Base-by-base conservation (phyloP, 345 rosid species). In the Raphanus raphanistrum region DNA sequence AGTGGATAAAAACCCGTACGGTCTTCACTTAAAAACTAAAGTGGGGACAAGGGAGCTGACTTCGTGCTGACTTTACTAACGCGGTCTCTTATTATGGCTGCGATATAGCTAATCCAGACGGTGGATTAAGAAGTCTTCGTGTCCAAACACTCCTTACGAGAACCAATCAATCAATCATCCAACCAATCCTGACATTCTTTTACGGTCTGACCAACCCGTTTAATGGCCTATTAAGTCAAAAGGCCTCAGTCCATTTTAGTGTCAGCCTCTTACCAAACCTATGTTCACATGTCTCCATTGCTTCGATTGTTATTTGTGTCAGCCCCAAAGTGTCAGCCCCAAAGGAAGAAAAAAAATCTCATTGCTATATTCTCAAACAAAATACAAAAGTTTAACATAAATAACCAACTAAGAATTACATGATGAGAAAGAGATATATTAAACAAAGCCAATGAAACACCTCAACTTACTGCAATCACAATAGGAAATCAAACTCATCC, bases 1-100 rank as follows among this genome's bases (percentile, higher is more conserved):
- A 71, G 21, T 71, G 77, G 68, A 72, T 72, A 32, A 58, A 60
- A 27, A 25, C 36, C 61, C 8, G 58, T 76, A 63, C 8, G 6
- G 15, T 5, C 4, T 17, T 25, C 0, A 65, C 11, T 11, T 21
- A 3, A 8, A 32, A 36, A 65, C 35, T 29, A 28, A 63, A 70
- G 80, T 77, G 71, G 41, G 16, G 59, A 70, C 25, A 28, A 61
- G 13, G 17, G 4, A 61, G 70, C 52, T 73, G 74, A 73, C 82
- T 52, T 73, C 16, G 7, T 54, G 50, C 68, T 79, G 82, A 79
- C 78, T 79, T 66, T 66, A 2, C 0, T 55, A 17, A 55, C 75
- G 75, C 79, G 74, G 31, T 33, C 28, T 48, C 57, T 48, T 73
- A 7, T 15, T 72, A 25, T 33, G 52, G 27, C 66, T 33, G 65